Evolutionary conservation across 371 early-diverging fungal species (phyloP), one percentile per base, ranked within the genome.

Genomic region (Mycotypha africana): DNA sequence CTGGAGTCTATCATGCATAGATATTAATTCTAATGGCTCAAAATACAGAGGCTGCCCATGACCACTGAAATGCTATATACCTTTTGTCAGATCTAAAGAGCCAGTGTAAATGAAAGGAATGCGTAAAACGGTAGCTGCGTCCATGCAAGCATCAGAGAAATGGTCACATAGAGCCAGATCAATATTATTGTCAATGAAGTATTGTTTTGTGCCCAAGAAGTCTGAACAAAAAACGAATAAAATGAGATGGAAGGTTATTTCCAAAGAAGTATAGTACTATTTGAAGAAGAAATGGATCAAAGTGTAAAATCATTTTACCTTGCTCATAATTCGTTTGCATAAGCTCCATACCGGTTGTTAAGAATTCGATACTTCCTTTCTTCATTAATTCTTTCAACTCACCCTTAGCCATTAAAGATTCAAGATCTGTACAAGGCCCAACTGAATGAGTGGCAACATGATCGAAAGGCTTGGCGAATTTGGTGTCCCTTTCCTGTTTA

Each of bases 1-100:
- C 19, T 22, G 6, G 57, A 30, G 20, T 60, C 65, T 56, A 32
- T 36, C 11, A n/a, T n/a, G n/a, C n/a, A n/a, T n/a, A n/a, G n/a
- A n/a, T n/a, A n/a, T n/a, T n/a, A n/a, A n/a, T n/a, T n/a, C n/a
- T n/a, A n/a, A n/a, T n/a, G n/a, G 20, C 12, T 22, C 1, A 31
- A 33, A 23, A 25, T 30, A n/a, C n/a, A 22, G 19, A 12, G 9
- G 3, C 8, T 50, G 33, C 38, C 43, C 4, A 33, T 19, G 5
- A 31, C 34, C 4, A 20, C 19, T 2, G 38, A n/a, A 10, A n/a
- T n/a, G n/a, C n/a, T n/a, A n/a, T 20, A 24, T 42, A 28, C 41
- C 36, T 16, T 14, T 17, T n/a, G 14, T 42, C 22, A 38, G 12
- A 11, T n/a, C 38, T 10, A 25, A 24, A 11, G 40, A 24, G 0